Evolutionary conservation across 1,139 yeast genomes (phyloP).

Genomic region (Yamadazyma diddensiae): DNA sequence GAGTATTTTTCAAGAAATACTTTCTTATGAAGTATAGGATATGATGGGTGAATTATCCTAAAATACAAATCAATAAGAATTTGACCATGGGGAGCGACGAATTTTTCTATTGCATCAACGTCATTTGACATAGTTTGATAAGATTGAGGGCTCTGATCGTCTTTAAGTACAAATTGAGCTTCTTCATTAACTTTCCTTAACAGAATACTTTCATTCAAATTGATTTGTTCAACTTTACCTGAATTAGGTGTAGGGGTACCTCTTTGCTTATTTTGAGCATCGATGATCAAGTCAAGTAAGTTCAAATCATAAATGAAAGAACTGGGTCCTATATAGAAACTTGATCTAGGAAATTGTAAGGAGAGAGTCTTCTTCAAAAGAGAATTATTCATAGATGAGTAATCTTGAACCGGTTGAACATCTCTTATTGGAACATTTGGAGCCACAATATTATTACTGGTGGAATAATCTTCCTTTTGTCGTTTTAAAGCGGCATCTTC

Average conservation of each 20-base stretch:
- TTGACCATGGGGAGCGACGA: constrained; percentile 77
- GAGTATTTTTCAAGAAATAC: constrained; percentile 76
- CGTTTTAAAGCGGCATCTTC: constrained; percentile 20
- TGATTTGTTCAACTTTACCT: constrained; percentile 60
- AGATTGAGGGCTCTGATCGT: constrained; percentile 66
- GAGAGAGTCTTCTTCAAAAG: constrained; percentile 42
- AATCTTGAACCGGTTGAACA: constrained; percentile 54
- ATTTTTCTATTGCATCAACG: constrained; percentile 67
- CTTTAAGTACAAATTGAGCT: constrained; percentile 65
- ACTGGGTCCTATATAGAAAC: constrained; percentile 74
- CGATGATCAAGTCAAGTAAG: constrained; percentile 51
- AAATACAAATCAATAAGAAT: constrained; percentile 68
- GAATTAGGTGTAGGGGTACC: constrained; percentile 6
- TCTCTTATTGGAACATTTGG: constrained; percentile 57
- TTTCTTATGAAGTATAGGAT: constrained; percentile 73
- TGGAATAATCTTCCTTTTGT: constrained; percentile 9
- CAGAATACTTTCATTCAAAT: constrained; percentile 54
- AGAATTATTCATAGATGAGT: constrained; percentile 50
- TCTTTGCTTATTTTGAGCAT: constrained; percentile 31
- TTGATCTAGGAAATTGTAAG: constrained; percentile 70
- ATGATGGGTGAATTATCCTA: constrained; percentile 72
- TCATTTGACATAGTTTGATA: constrained; percentile 63
- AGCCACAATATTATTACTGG: constrained; percentile 23
- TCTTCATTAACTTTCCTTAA: constrained; percentile 65
- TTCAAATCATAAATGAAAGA: constrained; percentile 61